Conservation (phyloP, 2,329 filamentous ascomycete genomes). For the Nemania diffusa region DNA sequence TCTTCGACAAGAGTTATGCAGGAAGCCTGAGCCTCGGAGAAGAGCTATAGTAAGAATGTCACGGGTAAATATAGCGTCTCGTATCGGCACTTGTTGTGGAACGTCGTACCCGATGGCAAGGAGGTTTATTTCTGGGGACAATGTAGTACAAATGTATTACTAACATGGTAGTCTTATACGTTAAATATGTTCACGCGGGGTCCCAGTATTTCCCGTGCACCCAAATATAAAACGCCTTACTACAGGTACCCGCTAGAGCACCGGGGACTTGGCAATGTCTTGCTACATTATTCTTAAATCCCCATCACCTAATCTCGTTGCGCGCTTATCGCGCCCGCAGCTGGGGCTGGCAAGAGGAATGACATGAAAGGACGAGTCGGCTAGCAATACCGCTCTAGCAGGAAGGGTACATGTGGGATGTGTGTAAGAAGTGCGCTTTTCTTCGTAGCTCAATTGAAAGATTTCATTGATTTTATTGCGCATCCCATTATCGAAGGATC, state of each 20-base stretch:
- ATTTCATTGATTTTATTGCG: too few relatives aligned
- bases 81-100: neutral
- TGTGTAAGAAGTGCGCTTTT: neutral
- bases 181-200: too few relatives aligned
- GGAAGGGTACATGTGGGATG: neutral
- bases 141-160: neutral
- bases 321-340: neutral
- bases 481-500: neutral
- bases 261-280: neutral
- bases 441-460: neutral
- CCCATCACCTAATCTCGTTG: neutral
- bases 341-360: neutral
- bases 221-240: neutral
- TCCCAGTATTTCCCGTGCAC: too few relatives aligned
- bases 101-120: neutral
- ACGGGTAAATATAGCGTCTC: neutral
- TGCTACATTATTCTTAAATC: neutral
- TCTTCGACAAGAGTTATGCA: neutral
- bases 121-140: neutral
- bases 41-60: neutral
- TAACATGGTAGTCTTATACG: neutral
- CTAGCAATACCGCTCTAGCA: neutral
- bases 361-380: neutral
- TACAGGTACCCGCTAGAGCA: neutral
- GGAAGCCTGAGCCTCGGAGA: neutral